Evolutionary conservation across 257 asterid species (phyloP), one percentile per base, ranked within the genome.

Genomic region (Apocynum venetum): DNA sequence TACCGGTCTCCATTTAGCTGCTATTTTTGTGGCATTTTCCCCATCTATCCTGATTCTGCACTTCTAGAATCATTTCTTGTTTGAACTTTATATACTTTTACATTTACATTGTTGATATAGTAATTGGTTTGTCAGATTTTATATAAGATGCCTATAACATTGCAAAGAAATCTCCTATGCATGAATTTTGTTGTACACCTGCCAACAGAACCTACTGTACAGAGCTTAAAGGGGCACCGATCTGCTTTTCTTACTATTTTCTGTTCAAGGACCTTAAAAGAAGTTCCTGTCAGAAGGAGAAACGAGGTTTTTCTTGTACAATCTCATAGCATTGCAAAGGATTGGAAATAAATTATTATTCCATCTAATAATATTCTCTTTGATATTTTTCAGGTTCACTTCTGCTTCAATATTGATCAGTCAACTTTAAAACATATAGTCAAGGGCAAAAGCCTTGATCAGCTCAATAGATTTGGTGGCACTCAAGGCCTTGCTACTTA

Each of bases 381-480:
- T 8, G n/a, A 72, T 75, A 43, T 15, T 46, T 63, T 40, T 20
- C 64, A 56, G 74, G 59, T 51, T 40, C 56, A 43, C 20, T 59
- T 59, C 41, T 46, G 43, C 14, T 69, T 80, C 40, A 57, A 36
- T 4, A 59, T 76, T 40, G 78, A 79, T 52, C 47, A 65, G 9
- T 41, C 78, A 61, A 77, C 60, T 74, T 78, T 85, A 44, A 41
- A 75, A 5, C 63, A 68, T 74, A 60, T 84, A 65, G 82, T 81
- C 36, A 79, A 77, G 73, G 84, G 79, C 38, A 84, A 77, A 83
- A 83, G 60, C 36, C n/a, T 72, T 35, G 78, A 82, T 6, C 35
- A 63, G 40, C 82, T 84, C 20, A 48, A 47, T n/a, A 14, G 49
- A n/a, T 38, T 51, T 78, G 88, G 88, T 38, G 88, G 90, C 36